Percentiles rank a stretch among this genome's conserved stretches.
Evolutionary conservation across 352 stramenopile species (phyloP).

Genomic region (Phytophthora cryptogea): DNA sequence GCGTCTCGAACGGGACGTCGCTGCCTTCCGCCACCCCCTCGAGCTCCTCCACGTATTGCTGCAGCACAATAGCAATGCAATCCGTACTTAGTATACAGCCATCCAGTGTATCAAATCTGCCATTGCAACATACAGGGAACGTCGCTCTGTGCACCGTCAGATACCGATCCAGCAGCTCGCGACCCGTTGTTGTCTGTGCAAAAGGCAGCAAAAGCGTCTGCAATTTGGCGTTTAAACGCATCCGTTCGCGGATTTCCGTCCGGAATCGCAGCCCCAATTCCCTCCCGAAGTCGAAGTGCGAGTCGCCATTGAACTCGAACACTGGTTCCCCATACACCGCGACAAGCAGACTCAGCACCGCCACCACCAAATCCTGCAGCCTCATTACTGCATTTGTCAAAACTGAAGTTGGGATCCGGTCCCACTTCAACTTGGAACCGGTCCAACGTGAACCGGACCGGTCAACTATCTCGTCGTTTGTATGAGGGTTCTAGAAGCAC

Average conservation of each 20-base stretch:
- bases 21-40: constrained; percentile 65
- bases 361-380: not conserved
- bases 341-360: constrained; percentile 1
- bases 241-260: constrained; percentile 51
- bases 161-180: constrained; percentile 57
- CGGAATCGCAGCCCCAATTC: constrained; percentile 54
- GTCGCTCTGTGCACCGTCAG: constrained; percentile 43
- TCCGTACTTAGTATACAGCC: not conserved
- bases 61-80: not conserved
- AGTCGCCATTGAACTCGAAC: constrained; percentile 63
- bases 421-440: constrained; percentile 14
- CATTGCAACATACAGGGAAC: constrained; percentile 52
- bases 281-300: constrained; percentile 65
- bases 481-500: constrained; percentile 26
- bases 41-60: constrained; percentile 75
- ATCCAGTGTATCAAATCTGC: not conserved
- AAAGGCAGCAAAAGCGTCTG: constrained; percentile 66
- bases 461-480: constrained; percentile 15
- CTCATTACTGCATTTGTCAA: not conserved
- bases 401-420: constrained; percentile 2
- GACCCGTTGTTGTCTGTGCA: too few relatives aligned
- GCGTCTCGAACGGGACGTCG: constrained; percentile 55
- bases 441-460: not conserved
- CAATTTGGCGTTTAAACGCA: constrained; percentile 51
- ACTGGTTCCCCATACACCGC: constrained; percentile 37